phyloP scores from a whole-genome alignment of 164 flowering plant species.

The Vitis rotundifolia region DNA sequence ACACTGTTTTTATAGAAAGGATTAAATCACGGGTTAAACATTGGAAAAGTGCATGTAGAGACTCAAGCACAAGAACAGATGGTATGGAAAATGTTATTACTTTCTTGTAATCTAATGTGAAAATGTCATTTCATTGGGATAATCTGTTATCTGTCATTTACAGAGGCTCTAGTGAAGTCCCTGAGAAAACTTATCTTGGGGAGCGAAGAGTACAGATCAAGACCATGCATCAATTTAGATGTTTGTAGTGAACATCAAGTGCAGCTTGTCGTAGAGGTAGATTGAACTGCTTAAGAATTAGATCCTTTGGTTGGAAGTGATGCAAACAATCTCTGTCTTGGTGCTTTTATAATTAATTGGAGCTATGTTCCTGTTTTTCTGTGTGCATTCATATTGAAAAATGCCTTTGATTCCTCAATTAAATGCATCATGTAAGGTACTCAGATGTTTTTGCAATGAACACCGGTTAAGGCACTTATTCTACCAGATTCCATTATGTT shows the following conservation, averaged over 20 bases:
- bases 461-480: no score
- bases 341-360: background rate
- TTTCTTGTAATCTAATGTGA: background rate
- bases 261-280: conserved; percentile 69
- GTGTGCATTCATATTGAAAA: background rate
- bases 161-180: conserved; percentile 60
- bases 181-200: conserved; percentile 61
- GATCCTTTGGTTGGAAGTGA: conserved; percentile 11
- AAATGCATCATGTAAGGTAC: no score
- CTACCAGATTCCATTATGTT: no score
- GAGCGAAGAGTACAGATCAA: conserved; percentile 57
- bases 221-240: conserved; percentile 74
- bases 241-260: conserved; percentile 86
- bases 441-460: no score
- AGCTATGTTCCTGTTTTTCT: background rate
- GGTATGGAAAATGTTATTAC: conserved; percentile 34
- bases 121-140: background rate
- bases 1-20: conserved; percentile 61
- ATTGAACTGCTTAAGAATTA: conserved; percentile 8
- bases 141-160: conserved; percentile 8
- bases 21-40: conserved; percentile 58
- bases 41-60: conserved; percentile 64
- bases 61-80: conserved; percentile 32
- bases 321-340: background rate
- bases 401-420: no score